Evolutionary conservation across 805 yeast genomes (phyloP), one percentile per base, ranked within the genome.

Genomic region (Starmerella stellata): DNA sequence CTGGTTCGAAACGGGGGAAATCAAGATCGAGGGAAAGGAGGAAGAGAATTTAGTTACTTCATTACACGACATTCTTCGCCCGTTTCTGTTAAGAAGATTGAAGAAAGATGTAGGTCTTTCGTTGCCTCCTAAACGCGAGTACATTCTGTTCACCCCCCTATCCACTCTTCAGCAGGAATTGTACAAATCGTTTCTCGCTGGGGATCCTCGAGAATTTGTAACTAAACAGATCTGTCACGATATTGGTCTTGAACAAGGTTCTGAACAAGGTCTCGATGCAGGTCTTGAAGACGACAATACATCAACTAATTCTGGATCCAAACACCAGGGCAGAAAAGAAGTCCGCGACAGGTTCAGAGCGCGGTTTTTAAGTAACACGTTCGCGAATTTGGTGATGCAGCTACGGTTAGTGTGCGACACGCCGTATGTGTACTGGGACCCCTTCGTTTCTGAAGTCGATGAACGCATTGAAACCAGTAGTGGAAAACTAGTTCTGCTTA

Each of bases 91-190:
- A 34, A 66, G 98, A 50, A 65, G 98, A 41, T 60, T 87, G 54
- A 87, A 87, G 53, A 69, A 65, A 38, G 76, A 72, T 40, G 94
- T 80, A 1, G 62, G 78, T 15, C 62, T 65, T 3, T 65, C 64
- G 21, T 61, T 90, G 39, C 96, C 95, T 1, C 78, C 87, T 1
- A 90, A 90, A 57, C 73, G 90, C 44, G 98, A 87, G 57, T 87
- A 82, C 51, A 69, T 81, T 32, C 64, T 87, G 2, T 82, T 79
- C 55, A 70, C 81, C 4, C 70, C 76, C 3, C 56, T 87, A 41
- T 69, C 87, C 0, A 55, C 62, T 0, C 51, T 63, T 30, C 98
- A 87, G 58, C 66, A 65, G 23, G 61, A 64, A n/a, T 59, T 83
- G 14, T 80, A 82, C 52, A 58, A 64, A 16, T 39, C 43, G 16